Conservation (phyloP, 495 filamentous ascomycete genomes). For the Penicilliopsis zonata region DNA sequence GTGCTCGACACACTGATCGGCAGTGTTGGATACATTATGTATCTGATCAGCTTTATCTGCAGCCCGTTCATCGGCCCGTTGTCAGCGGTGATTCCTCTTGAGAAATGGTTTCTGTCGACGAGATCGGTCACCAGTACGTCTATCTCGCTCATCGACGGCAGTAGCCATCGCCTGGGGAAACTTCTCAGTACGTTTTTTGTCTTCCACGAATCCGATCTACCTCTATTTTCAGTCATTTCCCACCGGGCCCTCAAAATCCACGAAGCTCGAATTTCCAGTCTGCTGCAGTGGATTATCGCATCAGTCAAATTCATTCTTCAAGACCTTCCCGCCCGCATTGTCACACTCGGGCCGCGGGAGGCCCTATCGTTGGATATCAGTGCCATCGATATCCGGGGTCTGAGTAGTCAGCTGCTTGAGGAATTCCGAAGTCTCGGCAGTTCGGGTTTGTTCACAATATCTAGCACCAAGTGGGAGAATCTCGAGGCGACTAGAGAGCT, state of each 20-base stretch:
- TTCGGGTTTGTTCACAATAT: slow-evolving; percentile 10
- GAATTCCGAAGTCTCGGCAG: slow-evolving; percentile 8
- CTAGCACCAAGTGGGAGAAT: slow-evolving; percentile 15
- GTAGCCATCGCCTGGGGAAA: slow-evolving; percentile 28
- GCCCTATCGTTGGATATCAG: slow-evolving; percentile 10
- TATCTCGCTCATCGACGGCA: slow-evolving; percentile 34
- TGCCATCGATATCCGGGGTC: slow-evolving; percentile 5
- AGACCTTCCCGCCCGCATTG: slow-evolving; percentile 25
- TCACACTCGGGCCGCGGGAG: slow-evolving; percentile 13
- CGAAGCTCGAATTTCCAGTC: slow-evolving; percentile 23
- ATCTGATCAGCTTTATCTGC: slow-evolving; percentile 33
- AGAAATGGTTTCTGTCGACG: slow-evolving; percentile 25
- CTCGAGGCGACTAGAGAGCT: slow-evolving; percentile 9
- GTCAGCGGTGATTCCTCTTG: slow-evolving; percentile 24
- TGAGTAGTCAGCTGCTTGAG: slow-evolving; percentile 4
- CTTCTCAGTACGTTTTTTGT: slow-evolving; percentile 31
- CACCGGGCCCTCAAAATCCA: slow-evolving; percentile 43
- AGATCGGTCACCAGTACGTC: slow-evolving; percentile 32
- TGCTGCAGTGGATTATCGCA: slow-evolving; percentile 10
- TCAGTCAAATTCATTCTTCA: slow-evolving; percentile 21
- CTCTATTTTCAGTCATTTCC: slow-evolving; percentile 48
- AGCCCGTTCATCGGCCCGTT: slow-evolving; percentile 35
- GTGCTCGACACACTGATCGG: slow-evolving; percentile 49
- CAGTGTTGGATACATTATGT: slow-evolving; percentile 42
- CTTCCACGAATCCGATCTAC: slow-evolving; percentile 43